Evolutionary conservation across 2,329 filamentous ascomycete species (phyloP).

Genomic region (Apiospora arundinis): DNA sequence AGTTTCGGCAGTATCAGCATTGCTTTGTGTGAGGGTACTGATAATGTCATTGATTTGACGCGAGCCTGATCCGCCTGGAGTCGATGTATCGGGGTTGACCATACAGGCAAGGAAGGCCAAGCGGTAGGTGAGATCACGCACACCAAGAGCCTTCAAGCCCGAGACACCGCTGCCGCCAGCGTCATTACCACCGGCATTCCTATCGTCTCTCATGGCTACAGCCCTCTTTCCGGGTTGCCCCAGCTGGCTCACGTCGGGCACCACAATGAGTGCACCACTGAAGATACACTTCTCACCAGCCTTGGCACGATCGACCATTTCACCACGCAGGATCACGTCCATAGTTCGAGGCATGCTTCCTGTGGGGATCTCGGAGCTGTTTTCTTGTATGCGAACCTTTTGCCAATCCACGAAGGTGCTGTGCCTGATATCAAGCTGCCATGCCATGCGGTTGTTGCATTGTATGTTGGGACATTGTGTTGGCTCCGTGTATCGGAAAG

Average conservation of each 20-base stretch:
- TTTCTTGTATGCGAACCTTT: slow-evolving; percentile 97
- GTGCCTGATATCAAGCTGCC: slow-evolving; percentile 95
- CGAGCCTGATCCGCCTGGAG: slow-evolving; percentile 75
- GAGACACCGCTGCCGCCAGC: slow-evolving; percentile 84
- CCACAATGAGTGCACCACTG: slow-evolving; percentile 93
- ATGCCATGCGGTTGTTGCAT: slow-evolving; percentile 89
- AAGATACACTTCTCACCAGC: slow-evolving; percentile 99
- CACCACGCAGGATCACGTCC: slow-evolving; percentile 93
- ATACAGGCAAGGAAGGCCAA: slow-evolving; percentile 97
- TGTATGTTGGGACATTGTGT: slow-evolving; percentile 90
- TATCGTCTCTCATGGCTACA: slow-evolving; percentile 83
- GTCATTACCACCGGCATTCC: slow-evolving; percentile 74
- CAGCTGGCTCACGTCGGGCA: slow-evolving; percentile 95
- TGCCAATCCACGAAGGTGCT: slow-evolving; percentile 99
- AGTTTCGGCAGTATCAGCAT: slow-evolving; percentile 70
- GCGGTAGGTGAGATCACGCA: slow-evolving; percentile 92
- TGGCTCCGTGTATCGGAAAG: slow-evolving; percentile 95
- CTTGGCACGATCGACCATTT: slow-evolving; percentile 97
- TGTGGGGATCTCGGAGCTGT: slow-evolving; percentile 96
- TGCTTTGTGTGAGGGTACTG: slow-evolving; percentile 78
- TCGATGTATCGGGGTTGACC: slow-evolving; percentile 87
- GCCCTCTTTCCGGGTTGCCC: slow-evolving; percentile 85
- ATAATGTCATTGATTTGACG: slow-evolving; percentile 85
- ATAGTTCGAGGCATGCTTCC: slow-evolving; percentile 98
- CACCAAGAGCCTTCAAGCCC: slow-evolving; percentile 90